Conservation (phyloP, 225 moss, liverwort and hornwort genomes). For the Straminergon stramineum region DNA sequence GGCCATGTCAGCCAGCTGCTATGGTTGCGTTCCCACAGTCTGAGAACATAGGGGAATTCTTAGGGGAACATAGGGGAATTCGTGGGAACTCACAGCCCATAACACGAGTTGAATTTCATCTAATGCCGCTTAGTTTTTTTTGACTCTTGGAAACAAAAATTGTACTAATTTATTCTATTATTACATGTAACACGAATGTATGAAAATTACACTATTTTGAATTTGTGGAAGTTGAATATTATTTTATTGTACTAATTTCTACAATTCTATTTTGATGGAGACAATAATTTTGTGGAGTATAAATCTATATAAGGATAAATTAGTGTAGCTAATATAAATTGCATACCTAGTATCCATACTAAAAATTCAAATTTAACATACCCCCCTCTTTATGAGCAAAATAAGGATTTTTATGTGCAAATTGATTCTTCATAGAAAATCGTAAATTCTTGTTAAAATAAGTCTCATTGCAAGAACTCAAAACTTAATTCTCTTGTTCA, state of each 20-base stretch:
- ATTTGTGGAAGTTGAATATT: not conserved
- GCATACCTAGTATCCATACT: not conserved
- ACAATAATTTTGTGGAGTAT: accelerated
- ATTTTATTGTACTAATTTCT: no score
- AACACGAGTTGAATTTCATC: no score
- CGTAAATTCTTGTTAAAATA: not conserved
- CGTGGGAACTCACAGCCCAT: no score
- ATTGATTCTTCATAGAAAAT: accelerated
- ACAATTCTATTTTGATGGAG: not conserved
- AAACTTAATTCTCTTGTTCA: not conserved
- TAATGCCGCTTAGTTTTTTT: not conserved
- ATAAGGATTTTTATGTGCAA: not conserved
- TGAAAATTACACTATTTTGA: not conserved
- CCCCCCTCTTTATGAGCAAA: not conserved
- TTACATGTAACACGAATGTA: no score
- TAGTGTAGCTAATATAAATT: not conserved
- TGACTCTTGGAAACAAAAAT: accelerated
- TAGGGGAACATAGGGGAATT: no score
- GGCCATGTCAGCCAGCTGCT: no score
- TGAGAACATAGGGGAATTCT: no score
- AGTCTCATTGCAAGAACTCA: not conserved
- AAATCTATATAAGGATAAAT: not conserved
- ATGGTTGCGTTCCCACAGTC: no score
- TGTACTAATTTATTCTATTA: no score
- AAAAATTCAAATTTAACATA: not conserved